These are phyloP conservation scores for Hericium erinaceus DNA, from an alignment of 768 basidiomycete genomes.

Conservation along the genomic window DNA sequence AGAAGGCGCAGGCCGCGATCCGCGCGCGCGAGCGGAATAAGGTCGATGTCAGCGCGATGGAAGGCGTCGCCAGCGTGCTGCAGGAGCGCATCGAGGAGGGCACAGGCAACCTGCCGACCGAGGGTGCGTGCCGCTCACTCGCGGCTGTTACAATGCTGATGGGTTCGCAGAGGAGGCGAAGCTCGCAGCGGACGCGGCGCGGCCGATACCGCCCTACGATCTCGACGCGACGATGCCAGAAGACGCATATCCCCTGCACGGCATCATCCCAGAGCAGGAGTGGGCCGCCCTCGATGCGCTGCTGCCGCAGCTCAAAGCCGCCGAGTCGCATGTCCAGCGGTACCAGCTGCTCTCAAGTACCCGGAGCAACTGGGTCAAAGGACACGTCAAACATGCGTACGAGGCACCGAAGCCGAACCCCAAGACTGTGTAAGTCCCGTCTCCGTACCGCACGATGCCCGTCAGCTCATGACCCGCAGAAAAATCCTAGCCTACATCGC, in stretches of 20 bases:
- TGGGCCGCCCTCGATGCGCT: constrained; percentile 50
- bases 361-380: constrained; percentile 61
- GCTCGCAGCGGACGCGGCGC: constrained; percentile 48
- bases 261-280: constrained; percentile 74
- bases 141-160: neutral
- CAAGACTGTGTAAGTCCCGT: constrained; percentile 41
- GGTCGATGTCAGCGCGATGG: constrained; percentile 84
- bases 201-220: constrained; percentile 73
- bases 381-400: constrained; percentile 42
- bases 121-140: constrained; percentile 37
- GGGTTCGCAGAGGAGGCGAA: constrained; percentile 54
- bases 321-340: constrained; percentile 38
- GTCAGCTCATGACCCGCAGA: constrained; percentile 28
- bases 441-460: neutral
- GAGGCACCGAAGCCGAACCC: constrained; percentile 42
- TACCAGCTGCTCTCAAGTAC: constrained; percentile 49
- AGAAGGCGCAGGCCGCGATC: constrained; percentile 85
- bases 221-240: constrained; percentile 54
- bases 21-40: constrained; percentile 81
- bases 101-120: constrained; percentile 57
- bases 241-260: constrained; percentile 67
- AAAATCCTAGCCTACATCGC: constrained; percentile 77
- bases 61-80: constrained; percentile 70
- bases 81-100: constrained; percentile 76
- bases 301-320: constrained; percentile 47